A percentile compares a stretch with the other conserved stretches of the same genome.
Evolutionary conservation across 2,329 filamentous ascomycete species (phyloP).

Genomic region (Lasiodiplodia sp.): DNA sequence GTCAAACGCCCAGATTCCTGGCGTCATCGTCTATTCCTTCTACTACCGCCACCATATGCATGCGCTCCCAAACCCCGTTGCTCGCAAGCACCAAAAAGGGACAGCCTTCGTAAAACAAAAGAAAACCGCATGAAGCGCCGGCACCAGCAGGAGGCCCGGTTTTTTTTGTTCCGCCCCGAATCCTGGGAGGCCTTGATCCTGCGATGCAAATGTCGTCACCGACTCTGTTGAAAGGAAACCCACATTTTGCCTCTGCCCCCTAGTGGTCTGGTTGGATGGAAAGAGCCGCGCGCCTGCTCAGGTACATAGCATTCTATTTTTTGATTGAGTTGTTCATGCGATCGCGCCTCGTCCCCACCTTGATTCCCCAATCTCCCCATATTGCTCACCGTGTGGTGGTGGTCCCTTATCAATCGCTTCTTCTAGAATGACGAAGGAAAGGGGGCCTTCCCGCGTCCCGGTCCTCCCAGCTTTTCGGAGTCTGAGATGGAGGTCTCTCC

Average conservation of each 20-base stretch:
- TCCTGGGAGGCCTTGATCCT: slow-evolving; percentile 17
- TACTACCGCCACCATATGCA: neutral
- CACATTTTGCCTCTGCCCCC: neutral
- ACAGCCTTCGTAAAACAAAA: neutral
- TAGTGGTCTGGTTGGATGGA: neutral
- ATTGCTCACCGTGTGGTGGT: slow-evolving; percentile 4
- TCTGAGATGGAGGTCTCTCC: neutral
- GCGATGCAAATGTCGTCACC: neutral
- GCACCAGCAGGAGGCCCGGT: slow-evolving; percentile 12
- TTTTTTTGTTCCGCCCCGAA: neutral
- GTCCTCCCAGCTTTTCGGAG: neutral
- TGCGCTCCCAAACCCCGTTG: neutral
- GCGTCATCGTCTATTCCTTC: neutral
- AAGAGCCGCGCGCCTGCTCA: slow-evolving; percentile 21
- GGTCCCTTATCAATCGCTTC: neutral
- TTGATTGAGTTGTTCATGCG: neutral
- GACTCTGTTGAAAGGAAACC: neutral
- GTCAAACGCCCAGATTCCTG: slow-evolving; percentile 11
- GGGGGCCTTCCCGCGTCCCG: neutral
- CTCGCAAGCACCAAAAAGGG: neutral
- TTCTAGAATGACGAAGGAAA: neutral
- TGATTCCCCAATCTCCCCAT: slow-evolving; percentile 12
- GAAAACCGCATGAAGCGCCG: slow-evolving; percentile 15
- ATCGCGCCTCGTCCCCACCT: neutral
- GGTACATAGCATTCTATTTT: slow-evolving; percentile 12